A percentile compares a stretch with the other conserved stretches of the same genome.
Evolutionary conservation across 2,329 filamentous ascomycete species (phyloP).

Genomic region (Alternaria novae-zelandiae): DNA sequence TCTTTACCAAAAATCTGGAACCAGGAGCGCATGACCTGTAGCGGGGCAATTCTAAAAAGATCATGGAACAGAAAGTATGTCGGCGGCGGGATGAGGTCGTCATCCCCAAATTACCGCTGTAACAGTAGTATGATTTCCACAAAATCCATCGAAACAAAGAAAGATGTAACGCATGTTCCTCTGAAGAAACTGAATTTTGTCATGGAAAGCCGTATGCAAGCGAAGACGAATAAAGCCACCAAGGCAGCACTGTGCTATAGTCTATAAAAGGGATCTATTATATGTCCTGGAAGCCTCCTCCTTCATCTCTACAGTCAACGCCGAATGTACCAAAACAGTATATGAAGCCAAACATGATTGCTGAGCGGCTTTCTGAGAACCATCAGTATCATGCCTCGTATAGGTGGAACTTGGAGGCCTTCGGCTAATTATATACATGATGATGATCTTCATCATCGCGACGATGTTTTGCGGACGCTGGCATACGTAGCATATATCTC

Average conservation of each 20-base stretch:
- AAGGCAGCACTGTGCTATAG: rapidly evolving
- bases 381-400: background rate
- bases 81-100: background rate
- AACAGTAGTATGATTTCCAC: background rate
- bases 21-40: background rate
- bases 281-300: background rate
- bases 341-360: background rate
- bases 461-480: rapidly evolving
- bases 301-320: background rate
- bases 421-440: background rate
- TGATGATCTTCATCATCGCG: background rate
- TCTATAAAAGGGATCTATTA: background rate
- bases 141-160: background rate
- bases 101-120: background rate
- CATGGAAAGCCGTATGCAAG: background rate
- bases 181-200: background rate
- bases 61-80: background rate
- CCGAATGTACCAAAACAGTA: background rate
- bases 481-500: background rate
- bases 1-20: background rate
- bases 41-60: background rate
- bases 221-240: background rate
- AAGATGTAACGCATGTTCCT: background rate
- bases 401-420: background rate
- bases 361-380: rapidly evolving